Evolutionary conservation across 179 eudicot genomes (phyloP).

Genomic region (Pouteria campechiana): DNA sequence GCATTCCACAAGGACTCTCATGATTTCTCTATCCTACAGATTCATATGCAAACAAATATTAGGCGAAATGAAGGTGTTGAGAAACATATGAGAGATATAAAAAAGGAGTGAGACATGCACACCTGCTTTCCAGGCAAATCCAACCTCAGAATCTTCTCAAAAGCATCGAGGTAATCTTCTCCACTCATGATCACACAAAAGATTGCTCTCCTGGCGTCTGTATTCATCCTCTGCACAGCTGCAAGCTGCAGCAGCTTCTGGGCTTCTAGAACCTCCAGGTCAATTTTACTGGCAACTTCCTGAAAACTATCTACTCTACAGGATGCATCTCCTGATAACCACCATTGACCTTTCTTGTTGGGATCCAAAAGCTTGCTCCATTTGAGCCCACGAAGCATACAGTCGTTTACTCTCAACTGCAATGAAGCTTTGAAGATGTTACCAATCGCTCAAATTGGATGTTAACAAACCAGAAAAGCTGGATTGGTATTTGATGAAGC

Average conservation of each 20-base stretch:
- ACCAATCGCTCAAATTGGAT: not conserved
- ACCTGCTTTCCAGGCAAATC: conserved; percentile 95
- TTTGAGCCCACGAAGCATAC: conserved; percentile 53
- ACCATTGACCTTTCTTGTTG: conserved; percentile 90
- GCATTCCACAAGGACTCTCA: conserved; percentile 83
- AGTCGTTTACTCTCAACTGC: conserved; percentile 68
- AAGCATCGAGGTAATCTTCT: conserved; percentile 90
- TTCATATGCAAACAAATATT: not conserved
- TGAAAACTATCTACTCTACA: conserved; percentile 26
- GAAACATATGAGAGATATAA: not conserved
- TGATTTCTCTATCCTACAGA: conserved; percentile 87
- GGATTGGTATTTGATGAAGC: not conserved
- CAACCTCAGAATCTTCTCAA: conserved; percentile 82
- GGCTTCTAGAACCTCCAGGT: conserved; percentile 64
- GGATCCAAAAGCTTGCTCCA: conserved; percentile 94
- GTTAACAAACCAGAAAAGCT: not conserved
- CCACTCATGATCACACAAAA: conserved; percentile 94
- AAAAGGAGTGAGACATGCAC: not conserved
- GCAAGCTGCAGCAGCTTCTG: conserved; percentile 90
- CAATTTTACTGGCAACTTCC: conserved; percentile 60
- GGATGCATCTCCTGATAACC: conserved; percentile 62
- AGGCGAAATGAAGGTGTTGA: not conserved
- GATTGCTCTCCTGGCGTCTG: conserved; percentile 86
- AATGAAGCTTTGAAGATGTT: not conserved
- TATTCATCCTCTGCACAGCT: conserved; percentile 82